Evolutionary conservation across 1,284 basidiomycete genomes (phyloP), one percentile per base, ranked within the genome.

Genomic region (Veloboletus limbatus): DNA sequence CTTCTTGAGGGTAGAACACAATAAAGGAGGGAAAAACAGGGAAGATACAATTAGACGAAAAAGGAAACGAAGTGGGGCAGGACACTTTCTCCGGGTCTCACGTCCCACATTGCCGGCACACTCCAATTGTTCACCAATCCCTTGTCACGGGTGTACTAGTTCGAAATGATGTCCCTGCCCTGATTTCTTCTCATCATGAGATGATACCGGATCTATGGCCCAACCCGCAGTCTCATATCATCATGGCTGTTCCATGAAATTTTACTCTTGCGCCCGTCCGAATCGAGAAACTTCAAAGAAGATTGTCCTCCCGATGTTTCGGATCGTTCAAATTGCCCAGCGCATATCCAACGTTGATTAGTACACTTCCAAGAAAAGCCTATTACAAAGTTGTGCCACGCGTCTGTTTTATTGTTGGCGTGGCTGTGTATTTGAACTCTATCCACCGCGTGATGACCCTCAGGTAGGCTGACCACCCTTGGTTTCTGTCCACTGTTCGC

Each of bases 1-100:
- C 63, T 64, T 64, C 57, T 52, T 51, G 54, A 45, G 48, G 6
- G 56, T 47, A 47, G 35, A 66, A 65, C 61, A 68, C 66, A 65
- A 68, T 65, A 68, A 59, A 66, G 34, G 8, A 59, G 50, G 49
- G 54, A 65, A 56, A 68, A 68, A 64, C 54, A 34, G 62, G 62
- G 48, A 65, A 54, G 40, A 66, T 57, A 64, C 66, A 64, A 64
- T 67, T 67, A 54, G 64, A 67, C 61, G 51, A 60, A 65, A 67
- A 65, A 60, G 62, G 62, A 64, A 64, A 64, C 42, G 7, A 24
- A 51, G 49, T 20, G 50, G 49, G 51, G 42, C 37, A 53, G 16
- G 36, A 21, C 32, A 18, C 8, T 48, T 49, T 41, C 36, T 46
- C 28, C 39, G 40, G n/a, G 43, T 47, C 36, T 34, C 57, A 60